Evolutionary conservation across 139 green algal species (phyloP).

Genomic region (Ostreobium quekettii): DNA sequence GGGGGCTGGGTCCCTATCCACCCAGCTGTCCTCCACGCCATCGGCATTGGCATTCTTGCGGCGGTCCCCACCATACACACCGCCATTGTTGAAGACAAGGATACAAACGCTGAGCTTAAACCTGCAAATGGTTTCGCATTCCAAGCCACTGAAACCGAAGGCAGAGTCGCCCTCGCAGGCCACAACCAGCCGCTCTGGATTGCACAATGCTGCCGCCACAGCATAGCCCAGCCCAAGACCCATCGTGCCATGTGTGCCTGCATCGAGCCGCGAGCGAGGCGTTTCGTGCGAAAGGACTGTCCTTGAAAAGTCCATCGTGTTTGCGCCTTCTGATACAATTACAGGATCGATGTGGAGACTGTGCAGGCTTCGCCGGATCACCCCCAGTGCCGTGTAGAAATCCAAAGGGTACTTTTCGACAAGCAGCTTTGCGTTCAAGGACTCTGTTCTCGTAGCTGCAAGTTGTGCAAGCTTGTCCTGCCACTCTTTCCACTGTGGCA

Average conservation of each 20-base stretch:
- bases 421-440: not conserved
- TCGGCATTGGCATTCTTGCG: slow-evolving; percentile 28
- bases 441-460: too few relatives aligned
- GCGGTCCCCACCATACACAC: slow-evolving; percentile 73
- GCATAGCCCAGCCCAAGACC: slow-evolving; percentile 67
- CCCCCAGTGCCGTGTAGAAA: slow-evolving; percentile 44
- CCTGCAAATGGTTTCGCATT: slow-evolving; percentile 62
- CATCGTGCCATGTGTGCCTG: slow-evolving; percentile 79
- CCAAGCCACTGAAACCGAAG: slow-evolving; percentile 75
- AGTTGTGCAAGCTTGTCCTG: too few relatives aligned
- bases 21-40: slow-evolving; percentile 32
- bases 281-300: slow-evolving; percentile 13
- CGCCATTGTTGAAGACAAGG: slow-evolving; percentile 73
- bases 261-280: slow-evolving; percentile 60
- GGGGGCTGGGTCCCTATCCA: slow-evolving; percentile 47
- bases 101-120: slow-evolving; percentile 56
- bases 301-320: slow-evolving; percentile 69
- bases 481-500: too few relatives aligned
- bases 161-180: slow-evolving; percentile 74
- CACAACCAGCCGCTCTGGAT: slow-evolving; percentile 45
- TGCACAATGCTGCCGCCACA: slow-evolving; percentile 40
- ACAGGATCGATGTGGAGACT: slow-evolving; percentile 32
- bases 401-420: slow-evolving; percentile 37
- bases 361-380: slow-evolving; percentile 41
- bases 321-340: slow-evolving; percentile 62